Percentiles rank a stretch among this genome's conserved stretches.
These are phyloP conservation scores for Huiozyma sinensis DNA, from an alignment of 805 yeast genomes.

Conservation along the genomic window DNA sequence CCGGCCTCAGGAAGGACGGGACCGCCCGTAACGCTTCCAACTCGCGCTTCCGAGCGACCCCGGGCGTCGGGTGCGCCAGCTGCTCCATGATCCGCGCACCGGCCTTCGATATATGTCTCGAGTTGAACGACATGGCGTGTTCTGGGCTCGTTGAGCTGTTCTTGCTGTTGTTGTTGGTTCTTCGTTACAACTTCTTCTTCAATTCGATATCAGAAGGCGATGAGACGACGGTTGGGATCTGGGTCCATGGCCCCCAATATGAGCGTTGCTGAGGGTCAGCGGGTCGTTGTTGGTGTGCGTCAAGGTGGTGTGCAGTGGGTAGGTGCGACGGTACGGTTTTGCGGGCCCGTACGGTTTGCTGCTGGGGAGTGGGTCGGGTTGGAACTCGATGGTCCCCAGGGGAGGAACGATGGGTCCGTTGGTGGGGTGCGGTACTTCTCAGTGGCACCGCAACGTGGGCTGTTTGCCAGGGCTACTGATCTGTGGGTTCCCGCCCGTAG, in stretches of 20 bases:
- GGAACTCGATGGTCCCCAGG: conserved; percentile 62
- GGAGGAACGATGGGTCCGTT: conserved; percentile 73
- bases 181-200: not conserved
- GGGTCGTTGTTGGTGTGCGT: conserved; percentile 23
- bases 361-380: conserved; percentile 73
- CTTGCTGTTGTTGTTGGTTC: not conserved
- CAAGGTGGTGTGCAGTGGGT: conserved; percentile 32
- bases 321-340: conserved; percentile 30
- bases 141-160: not conserved
- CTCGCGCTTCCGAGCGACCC: conserved; percentile 20
- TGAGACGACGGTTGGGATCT: no score
- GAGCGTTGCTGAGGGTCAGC: conserved; percentile 17
- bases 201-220: no score
- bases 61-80: conserved; percentile 23
- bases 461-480: no score
- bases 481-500: no score
- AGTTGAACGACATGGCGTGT: conserved; percentile 7
- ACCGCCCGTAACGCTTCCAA: conserved; percentile 24
- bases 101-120: conserved; percentile 28
- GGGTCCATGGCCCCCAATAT: not conserved
- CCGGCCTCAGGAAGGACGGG: conserved; percentile 31
- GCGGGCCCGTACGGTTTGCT: conserved; percentile 49
- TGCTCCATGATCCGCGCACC: conserved; percentile 29
- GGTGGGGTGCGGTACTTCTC: conserved; percentile 48
- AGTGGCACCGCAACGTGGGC: no score